phyloP scores from a whole-genome alignment of 495 filamentous ascomycete genomes.

The Xylaria palmicola region DNA sequence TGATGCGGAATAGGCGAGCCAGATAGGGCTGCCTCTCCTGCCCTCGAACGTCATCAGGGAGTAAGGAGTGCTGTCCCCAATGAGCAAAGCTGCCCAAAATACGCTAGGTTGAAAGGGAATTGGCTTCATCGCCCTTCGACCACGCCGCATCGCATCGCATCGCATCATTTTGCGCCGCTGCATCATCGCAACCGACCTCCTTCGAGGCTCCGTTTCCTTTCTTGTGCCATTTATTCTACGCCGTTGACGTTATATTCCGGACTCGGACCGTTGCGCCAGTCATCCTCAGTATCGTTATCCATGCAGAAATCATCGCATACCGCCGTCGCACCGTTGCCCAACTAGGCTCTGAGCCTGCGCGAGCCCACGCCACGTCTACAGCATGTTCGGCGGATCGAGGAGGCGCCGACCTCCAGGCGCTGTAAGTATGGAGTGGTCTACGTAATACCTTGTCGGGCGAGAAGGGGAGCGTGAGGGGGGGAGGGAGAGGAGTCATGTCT shows the following conservation, averaged over 20 bases:
- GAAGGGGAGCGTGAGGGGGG: too few species aligned
- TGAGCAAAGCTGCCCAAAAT: background rate
- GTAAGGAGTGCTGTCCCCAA: background rate
- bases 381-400: constrained; percentile 47
- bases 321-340: constrained; percentile 20
- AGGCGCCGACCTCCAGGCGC: constrained; percentile 43
- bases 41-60: background rate
- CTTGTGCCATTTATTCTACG: background rate
- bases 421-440: constrained; percentile 36
- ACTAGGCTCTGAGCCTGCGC: constrained; percentile 25
- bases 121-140: constrained; percentile 2
- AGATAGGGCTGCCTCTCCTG: background rate
- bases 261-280: too few species aligned
- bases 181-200: background rate
- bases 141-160: background rate
- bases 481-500: background rate
- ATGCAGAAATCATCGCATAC: constrained; percentile 23
- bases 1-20: background rate
- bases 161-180: constrained; percentile 5
- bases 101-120: background rate
- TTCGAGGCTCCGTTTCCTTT: background rate
- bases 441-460: background rate
- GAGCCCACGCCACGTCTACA: constrained; percentile 19
- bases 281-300: constrained; percentile 17
- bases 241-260: background rate